Percentiles rank a stretch among this genome's conserved stretches.
phyloP scores from a whole-genome alignment of 2,329 filamentous ascomycete species.

The Magnaporthiopsis incrustans region DNA sequence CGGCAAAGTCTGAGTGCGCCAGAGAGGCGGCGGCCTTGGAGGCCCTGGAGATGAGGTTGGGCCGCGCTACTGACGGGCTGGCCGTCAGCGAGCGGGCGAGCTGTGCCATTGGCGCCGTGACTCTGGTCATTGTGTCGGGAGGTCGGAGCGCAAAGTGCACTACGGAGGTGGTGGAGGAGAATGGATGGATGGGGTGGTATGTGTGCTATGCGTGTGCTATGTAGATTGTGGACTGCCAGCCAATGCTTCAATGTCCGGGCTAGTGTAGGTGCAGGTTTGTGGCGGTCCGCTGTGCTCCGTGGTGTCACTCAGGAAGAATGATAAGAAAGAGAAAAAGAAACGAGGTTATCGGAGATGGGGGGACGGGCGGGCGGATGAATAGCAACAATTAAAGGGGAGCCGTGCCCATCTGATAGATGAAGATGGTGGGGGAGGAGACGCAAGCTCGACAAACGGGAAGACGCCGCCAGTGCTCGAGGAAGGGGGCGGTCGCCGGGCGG shows the following conservation, averaged over 20 bases:
- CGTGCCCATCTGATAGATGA: neutral
- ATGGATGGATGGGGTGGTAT: neutral
- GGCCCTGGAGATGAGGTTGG: conserved; percentile 24
- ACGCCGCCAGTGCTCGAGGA: neutral
- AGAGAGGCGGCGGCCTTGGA: conserved; percentile 31
- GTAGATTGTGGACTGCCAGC: neutral
- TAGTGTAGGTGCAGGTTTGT: neutral
- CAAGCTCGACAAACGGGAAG: conserved; percentile 1
- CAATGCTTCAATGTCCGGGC: neutral
- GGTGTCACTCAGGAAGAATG: neutral
- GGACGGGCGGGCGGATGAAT: neutral
- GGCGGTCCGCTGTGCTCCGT: neutral
- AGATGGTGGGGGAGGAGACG: neutral
- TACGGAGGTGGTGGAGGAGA: neutral
- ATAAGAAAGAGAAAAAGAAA: neutral
- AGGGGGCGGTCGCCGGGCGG: neutral
- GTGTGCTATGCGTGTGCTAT: neutral
- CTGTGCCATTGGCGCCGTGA: conserved; percentile 41
- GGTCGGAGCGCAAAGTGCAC: neutral
- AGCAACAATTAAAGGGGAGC: neutral
- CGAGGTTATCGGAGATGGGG: too few relatives aligned
- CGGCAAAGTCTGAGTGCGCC: conserved; percentile 35
- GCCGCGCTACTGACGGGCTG: conserved; percentile 28
- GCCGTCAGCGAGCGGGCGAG: conserved; percentile 38
- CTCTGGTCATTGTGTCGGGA: conserved; percentile 34